Evolutionary conservation across 1,139 yeast species (phyloP).

Genomic region (Geotrichum restrictum): DNA sequence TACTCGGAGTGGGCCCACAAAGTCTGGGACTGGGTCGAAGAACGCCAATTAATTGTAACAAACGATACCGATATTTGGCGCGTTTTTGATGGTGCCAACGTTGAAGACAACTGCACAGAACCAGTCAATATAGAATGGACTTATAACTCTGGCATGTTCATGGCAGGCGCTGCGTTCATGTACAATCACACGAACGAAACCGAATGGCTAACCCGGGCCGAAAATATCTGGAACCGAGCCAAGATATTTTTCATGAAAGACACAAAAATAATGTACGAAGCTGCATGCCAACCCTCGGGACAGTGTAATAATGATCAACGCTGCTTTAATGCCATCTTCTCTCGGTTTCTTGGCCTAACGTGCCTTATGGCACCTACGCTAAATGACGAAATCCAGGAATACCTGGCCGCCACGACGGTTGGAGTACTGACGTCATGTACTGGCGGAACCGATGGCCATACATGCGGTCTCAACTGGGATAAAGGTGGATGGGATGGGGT

Average conservation of each 20-base stretch:
- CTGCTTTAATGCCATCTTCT: constrained; percentile 76
- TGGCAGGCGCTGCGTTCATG: constrained; percentile 78
- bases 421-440: constrained; percentile 82
- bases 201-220: constrained; percentile 60
- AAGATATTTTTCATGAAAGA: constrained; percentile 54
- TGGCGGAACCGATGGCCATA: constrained; percentile 84
- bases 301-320: constrained; percentile 84
- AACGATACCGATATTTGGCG: constrained; percentile 38
- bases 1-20: constrained; percentile 80
- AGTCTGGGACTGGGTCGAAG: constrained; percentile 79
- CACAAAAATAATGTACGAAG: constrained; percentile 64
- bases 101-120: constrained; percentile 57
- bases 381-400: constrained; percentile 48
- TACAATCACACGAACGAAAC: constrained; percentile 68
- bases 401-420: constrained; percentile 59
- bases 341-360: constrained; percentile 73
- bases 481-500: constrained; percentile 64
- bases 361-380: constrained; percentile 68
- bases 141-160: constrained; percentile 79
- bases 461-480: constrained; percentile 86
- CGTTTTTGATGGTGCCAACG: constrained; percentile 75
- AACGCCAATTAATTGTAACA: constrained; percentile 52
- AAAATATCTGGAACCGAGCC: constrained; percentile 44
- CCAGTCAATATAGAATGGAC: constrained; percentile 72
- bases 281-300: constrained; percentile 65